Conservation (phyloP, 805 yeast genomes). For the Saccharomycopsis sp. region DNA sequence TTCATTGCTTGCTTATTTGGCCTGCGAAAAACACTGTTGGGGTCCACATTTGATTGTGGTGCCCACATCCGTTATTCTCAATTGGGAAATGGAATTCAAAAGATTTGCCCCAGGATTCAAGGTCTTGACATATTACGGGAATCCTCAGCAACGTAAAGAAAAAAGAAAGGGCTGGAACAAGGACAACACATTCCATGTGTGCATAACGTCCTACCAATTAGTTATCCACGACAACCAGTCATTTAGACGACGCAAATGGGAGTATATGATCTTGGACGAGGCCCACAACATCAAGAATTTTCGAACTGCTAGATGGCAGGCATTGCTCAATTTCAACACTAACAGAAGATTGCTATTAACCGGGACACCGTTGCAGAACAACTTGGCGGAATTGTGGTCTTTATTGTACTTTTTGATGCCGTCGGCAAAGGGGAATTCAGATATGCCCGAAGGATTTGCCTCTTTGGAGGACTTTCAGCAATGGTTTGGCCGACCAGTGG, state of each 20-base stretch:
- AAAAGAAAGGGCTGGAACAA: conserved; percentile 97
- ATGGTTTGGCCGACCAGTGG: conserved; percentile 98
- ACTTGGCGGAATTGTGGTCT: conserved; percentile 94
- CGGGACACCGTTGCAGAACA: conserved; percentile 96
- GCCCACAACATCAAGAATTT: conserved; percentile 97
- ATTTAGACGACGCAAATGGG: conserved; percentile 88
- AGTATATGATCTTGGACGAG: conserved; percentile 93
- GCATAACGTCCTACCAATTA: conserved; percentile 92
- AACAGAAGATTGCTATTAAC: conserved; percentile 80
- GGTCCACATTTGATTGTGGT: conserved; percentile 97
- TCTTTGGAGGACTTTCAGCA: conserved; percentile 91
- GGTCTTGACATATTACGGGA: conserved; percentile 90
- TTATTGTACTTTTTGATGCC: conserved; percentile 94
- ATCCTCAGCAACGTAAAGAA: conserved; percentile 92
- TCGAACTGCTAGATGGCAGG: conserved; percentile 95
- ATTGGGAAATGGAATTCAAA: conserved; percentile 99
- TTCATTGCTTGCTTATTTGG: conserved; percentile 73
- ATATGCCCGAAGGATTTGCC: conserved; percentile 94
- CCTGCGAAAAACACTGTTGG: conserved; percentile 92
- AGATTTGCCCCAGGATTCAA: conserved; percentile 97
- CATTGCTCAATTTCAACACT: conserved; percentile 85
- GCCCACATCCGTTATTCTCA: conserved; percentile 93
- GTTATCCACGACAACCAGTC: conserved; percentile 97
- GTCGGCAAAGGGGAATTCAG: conserved; percentile 56
- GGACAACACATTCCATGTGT: conserved; percentile 90